A percentile compares a stretch with the other conserved stretches of the same genome.
Evolutionary conservation across 768 basidiomycete species (phyloP).

Genomic region (Boletus rufocinnamomeus): DNA sequence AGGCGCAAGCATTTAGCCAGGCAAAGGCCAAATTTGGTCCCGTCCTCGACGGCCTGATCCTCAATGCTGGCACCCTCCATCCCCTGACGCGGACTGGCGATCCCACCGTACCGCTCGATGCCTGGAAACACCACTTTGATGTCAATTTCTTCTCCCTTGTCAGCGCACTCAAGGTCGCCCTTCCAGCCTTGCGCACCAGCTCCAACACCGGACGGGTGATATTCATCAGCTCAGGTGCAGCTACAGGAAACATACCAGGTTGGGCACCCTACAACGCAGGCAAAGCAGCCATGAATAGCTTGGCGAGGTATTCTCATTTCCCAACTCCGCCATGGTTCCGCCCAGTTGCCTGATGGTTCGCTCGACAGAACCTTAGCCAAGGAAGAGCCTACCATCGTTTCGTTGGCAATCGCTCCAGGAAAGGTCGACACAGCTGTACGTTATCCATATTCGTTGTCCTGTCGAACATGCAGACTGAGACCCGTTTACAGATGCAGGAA

Average conservation of each 20-base stretch:
- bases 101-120: conserved; percentile 47
- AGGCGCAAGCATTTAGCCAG: conserved; percentile 55
- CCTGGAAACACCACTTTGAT: conserved; percentile 76
- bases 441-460: conserved; percentile 14
- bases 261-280: conserved; percentile 85
- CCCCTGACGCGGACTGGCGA: conserved; percentile 65
- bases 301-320: conserved; percentile 57
- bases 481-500: conserved; percentile 65
- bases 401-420: conserved; percentile 83
- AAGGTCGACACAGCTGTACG: conserved; percentile 81
- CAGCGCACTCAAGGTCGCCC: conserved; percentile 60
- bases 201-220: conserved; percentile 64
- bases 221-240: conserved; percentile 86
- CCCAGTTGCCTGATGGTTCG: conserved; percentile 4
- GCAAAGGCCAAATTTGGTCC: conserved; percentile 56
- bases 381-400: conserved; percentile 77
- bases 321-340: not conserved
- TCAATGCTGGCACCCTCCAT: conserved; percentile 83
- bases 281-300: conserved; percentile 89
- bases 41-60: conserved; percentile 69
- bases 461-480: not conserved
- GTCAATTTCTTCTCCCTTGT: conserved; percentile 88
- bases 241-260: conserved; percentile 60
- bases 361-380: conserved; percentile 70
- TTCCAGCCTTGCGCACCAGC: conserved; percentile 70